phyloP scores from a whole-genome alignment of 495 filamentous ascomycete genomes.

The Thozetella sp. region DNA sequence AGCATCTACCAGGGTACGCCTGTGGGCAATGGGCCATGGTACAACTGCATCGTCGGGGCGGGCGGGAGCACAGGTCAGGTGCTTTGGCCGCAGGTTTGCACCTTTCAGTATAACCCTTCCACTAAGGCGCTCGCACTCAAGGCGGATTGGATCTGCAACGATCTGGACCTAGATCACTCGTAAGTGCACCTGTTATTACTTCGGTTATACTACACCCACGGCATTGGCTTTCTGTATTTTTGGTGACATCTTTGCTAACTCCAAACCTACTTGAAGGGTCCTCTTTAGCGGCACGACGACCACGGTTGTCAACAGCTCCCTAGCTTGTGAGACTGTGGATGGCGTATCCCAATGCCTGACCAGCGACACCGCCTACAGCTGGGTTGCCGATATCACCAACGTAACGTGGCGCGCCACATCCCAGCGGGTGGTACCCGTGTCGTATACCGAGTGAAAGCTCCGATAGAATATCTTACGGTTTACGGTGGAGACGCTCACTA shows the following conservation, averaged over 20 bases:
- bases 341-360: conserved; percentile 8
- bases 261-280: conserved; percentile 8
- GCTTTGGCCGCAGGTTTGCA: conserved; percentile 17
- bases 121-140: conserved; percentile 12
- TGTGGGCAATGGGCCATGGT: conserved; percentile 16
- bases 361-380: conserved; percentile 2
- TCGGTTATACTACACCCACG: background rate
- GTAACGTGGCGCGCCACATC: conserved; percentile 9
- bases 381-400: conserved; percentile 7
- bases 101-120: conserved; percentile 12
- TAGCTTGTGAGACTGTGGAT: conserved; percentile 1
- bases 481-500: too few species aligned
- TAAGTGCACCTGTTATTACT: conserved; percentile 12
- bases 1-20: conserved; percentile 6
- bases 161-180: conserved; percentile 21
- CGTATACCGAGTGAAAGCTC: too few species aligned
- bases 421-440: too few species aligned
- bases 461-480: too few species aligned
- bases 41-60: conserved; percentile 15
- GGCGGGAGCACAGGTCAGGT: conserved; percentile 7
- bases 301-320: conserved; percentile 4
- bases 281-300: conserved; percentile 21
- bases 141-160: conserved; percentile 25
- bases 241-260: background rate
- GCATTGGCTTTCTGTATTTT: background rate